A percentile compares a stretch with the other conserved stretches of the same genome.
These are phyloP conservation scores for Cordyceps farinosa DNA, from an alignment of 2,329 filamentous ascomycete genomes.

Conservation along the genomic window DNA sequence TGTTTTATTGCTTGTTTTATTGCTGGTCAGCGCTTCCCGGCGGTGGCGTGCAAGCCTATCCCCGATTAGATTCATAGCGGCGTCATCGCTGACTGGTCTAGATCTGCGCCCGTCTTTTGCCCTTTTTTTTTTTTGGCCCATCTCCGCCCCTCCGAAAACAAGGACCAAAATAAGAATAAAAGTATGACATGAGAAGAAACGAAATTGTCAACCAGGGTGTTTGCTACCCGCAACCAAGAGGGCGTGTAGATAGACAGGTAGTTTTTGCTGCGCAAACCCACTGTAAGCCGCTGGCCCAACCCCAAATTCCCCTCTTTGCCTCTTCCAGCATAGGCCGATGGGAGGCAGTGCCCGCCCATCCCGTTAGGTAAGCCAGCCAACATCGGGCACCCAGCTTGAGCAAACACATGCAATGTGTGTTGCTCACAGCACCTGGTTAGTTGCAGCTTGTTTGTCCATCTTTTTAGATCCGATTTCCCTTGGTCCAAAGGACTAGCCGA, in stretches of 20 bases:
- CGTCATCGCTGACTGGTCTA: background rate
- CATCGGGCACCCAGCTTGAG: background rate
- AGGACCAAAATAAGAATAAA: background rate
- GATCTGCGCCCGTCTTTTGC: background rate
- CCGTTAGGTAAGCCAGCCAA: background rate
- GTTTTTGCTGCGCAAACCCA: background rate
- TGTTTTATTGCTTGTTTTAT: background rate
- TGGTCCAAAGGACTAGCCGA: background rate
- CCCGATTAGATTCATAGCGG: background rate
- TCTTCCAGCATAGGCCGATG: background rate
- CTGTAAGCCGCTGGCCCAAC: background rate
- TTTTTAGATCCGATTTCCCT: background rate
- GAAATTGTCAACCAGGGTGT: background rate
- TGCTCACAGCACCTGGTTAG: background rate
- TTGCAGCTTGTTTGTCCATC: background rate
- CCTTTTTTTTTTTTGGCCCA: too few species aligned
- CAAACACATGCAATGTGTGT: background rate
- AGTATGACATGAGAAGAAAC: background rate
- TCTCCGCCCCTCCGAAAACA: background rate
- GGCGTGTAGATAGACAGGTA: background rate
- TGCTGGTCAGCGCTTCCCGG: background rate
- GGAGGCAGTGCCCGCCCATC: background rate
- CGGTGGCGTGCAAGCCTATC: background rate
- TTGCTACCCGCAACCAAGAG: background rate
- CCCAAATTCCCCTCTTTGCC: background rate